Evolutionary conservation across 139 green algal species (phyloP).

Genomic region (Chlamydomonas eustigma): DNA sequence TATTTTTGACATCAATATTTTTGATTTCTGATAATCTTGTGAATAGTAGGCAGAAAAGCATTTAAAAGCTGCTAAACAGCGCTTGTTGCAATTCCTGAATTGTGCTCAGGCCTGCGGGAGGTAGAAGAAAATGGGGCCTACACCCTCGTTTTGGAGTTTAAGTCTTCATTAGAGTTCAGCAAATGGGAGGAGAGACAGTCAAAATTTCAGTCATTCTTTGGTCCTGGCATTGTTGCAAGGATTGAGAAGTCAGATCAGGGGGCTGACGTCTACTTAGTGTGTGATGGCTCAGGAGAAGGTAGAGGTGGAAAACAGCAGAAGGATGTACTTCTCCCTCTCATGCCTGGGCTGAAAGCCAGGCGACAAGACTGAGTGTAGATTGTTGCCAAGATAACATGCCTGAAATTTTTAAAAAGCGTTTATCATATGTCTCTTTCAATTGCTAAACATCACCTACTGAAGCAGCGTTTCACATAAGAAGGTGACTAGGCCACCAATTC

Average conservation of each 20-base stretch:
- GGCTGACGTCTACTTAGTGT: slow-evolving; percentile 71
- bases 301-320: slow-evolving; percentile 63
- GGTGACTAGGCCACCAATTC: too few species aligned
- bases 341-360: slow-evolving; percentile 77
- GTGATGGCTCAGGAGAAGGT: slow-evolving; percentile 70
- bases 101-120: slow-evolving; percentile 67
- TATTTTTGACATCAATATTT: too few species aligned
- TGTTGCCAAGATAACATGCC: too few species aligned
- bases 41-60: background rate
- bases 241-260: slow-evolving; percentile 17
- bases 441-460: too few species aligned
- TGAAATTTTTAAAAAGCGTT: too few species aligned
- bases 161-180: slow-evolving; percentile 42
- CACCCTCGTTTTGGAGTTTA: slow-evolving; percentile 86
- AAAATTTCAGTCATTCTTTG: slow-evolving; percentile 93
- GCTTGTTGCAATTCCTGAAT: background rate
- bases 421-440: too few species aligned
- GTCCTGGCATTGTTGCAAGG: slow-evolving; percentile 64
- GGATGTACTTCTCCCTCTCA: slow-evolving; percentile 85
- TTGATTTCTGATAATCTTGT: background rate
- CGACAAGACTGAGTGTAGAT: slow-evolving; percentile 4
- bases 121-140: slow-evolving; percentile 63
- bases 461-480: too few species aligned
- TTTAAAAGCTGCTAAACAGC: background rate
- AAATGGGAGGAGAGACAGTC: slow-evolving; percentile 47